Conservation (phyloP, 805 yeast genomes). For the Nakazawaea populi region DNA sequence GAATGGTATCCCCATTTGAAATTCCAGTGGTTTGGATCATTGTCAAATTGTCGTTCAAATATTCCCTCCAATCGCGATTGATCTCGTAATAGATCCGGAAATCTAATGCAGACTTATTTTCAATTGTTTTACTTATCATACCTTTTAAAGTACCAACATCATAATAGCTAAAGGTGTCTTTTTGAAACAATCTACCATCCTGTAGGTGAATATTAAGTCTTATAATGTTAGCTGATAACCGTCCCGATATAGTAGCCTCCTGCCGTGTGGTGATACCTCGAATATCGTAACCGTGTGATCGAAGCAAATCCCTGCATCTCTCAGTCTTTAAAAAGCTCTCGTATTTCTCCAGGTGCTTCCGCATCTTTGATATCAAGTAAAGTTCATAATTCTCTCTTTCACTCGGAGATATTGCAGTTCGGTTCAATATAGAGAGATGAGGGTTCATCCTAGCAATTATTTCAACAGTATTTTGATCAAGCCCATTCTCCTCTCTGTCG, state of each 20-base stretch:
- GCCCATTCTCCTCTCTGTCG: not conserved
- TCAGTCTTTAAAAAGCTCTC: conserved; percentile 5
- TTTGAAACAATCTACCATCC: not conserved
- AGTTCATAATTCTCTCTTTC: conserved; percentile 64
- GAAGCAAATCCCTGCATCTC: conserved; percentile 38
- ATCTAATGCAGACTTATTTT: conserved; percentile 11
- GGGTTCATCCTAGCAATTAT: conserved; percentile 19
- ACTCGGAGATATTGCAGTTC: conserved; percentile 37
- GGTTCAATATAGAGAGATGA: conserved; percentile 44
- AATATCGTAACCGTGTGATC: conserved; percentile 26
- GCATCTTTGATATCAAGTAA: conserved; percentile 52
- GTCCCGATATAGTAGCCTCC: not conserved
- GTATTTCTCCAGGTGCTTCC: conserved; percentile 15
- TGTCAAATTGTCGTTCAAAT: conserved; percentile 18
- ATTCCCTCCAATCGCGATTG: conserved; percentile 17
- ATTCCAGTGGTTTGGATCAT: conserved; percentile 16
- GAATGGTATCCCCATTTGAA: conserved; percentile 10
- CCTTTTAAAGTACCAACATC: conserved; percentile 25
- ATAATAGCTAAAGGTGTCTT: conserved; percentile 4
- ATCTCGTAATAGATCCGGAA: conserved; percentile 15
- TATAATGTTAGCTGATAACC: not conserved
- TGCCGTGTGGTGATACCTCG: not conserved
- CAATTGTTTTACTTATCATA: conserved; percentile 15
- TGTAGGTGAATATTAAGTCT: not conserved
- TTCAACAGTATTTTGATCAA: conserved; percentile 17